Conservation (phyloP, 768 basidiomycete genomes). For the Termitomyces sp. region DNA sequence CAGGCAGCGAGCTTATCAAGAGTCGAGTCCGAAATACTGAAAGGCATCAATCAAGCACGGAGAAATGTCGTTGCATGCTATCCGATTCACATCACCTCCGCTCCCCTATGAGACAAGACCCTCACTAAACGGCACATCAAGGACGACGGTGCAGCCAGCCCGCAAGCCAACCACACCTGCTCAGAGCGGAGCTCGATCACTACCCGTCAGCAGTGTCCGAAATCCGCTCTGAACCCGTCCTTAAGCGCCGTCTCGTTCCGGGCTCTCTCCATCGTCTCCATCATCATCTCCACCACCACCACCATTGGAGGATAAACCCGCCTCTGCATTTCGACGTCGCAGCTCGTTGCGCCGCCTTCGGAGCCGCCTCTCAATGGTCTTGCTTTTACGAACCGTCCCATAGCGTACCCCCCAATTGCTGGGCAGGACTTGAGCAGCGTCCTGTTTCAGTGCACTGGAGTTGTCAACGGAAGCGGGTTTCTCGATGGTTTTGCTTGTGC, state of each 20-base stretch:
- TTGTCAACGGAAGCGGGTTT: background rate
- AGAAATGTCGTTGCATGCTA: background rate
- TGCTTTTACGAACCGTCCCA: background rate
- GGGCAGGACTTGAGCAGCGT: background rate
- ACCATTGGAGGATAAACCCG: background rate
- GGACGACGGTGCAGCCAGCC: background rate
- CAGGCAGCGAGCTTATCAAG: background rate
- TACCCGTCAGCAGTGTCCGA: background rate
- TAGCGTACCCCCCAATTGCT: background rate
- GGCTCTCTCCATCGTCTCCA: background rate
- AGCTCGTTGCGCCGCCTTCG: background rate
- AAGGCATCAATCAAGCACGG: background rate
- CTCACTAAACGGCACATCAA: background rate
- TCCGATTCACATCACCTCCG: background rate
- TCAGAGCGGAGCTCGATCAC: background rate
- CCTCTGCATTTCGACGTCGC: background rate
- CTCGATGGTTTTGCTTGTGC: too few relatives aligned
- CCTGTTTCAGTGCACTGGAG: background rate
- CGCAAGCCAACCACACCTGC: background rate
- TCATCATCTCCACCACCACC: background rate
- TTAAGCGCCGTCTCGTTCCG: background rate
- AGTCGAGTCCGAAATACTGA: background rate
- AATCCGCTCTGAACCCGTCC: background rate
- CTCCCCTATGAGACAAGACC: background rate
- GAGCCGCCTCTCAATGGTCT: background rate